Evolutionary conservation across 495 filamentous ascomycete genomes (phyloP), one percentile per base, ranked within the genome.

Genomic region (Aspergillus heteromorphus): DNA sequence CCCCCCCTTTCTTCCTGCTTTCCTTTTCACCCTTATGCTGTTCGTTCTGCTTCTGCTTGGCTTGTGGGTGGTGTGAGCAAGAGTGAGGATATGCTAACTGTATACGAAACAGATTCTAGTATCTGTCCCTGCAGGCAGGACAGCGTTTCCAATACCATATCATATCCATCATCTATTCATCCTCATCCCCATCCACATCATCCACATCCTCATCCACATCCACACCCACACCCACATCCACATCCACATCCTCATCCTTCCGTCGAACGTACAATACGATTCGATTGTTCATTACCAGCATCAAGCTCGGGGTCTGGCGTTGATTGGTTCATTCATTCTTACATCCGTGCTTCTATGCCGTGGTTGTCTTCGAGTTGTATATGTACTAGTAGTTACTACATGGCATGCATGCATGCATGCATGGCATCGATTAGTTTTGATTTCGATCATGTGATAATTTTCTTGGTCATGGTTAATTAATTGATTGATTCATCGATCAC

Each of bases 301-400:
- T 59, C 47, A 31, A 59, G 51, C 51, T 59, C 30, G 58, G 57
- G 53, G 53, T 56, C 25, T 49, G 56, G 56, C 56, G 56, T 58
- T 58, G 7, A 17, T 43, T 16, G 16, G 29, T 31, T 53, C 10
- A 34, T 31, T 13, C 9, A 30, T 55, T 40, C 18, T 27, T 19
- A n/a, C n/a, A n/a, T 13, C 10, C 10, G 34, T 38, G 34, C n/a
- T 14, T 38, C 34, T 38, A 14, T 34, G 9, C 14, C 34, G n/a
- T 38, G n/a, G 11, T 38, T 13, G 30, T 34, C n/a, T n/a, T n/a
- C n/a, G n/a, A n/a, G n/a, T n/a, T n/a, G n/a, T n/a, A n/a, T n/a
- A n/a, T n/a, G n/a, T n/a, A n/a, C n/a, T n/a, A n/a, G n/a, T n/a
- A n/a, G n/a, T n/a, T n/a, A n/a, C n/a, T n/a, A n/a, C n/a, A n/a